Conservation (phyloP, 208 protist genomes). For the Acanthamoeba triangularis region DNA sequence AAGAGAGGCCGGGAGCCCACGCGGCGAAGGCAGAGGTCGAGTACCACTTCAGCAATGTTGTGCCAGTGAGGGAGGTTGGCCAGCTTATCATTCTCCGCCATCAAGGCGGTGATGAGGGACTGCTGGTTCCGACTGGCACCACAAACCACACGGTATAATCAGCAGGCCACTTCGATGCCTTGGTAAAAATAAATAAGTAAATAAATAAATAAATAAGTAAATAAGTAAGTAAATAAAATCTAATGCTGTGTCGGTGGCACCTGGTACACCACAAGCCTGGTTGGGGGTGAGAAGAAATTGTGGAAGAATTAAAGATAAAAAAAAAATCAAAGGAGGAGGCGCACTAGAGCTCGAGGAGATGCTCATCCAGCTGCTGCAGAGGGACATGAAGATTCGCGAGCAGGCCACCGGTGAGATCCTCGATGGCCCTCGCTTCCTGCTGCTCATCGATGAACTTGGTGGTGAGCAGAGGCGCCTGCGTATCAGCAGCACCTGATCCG, state of each 20-base stretch:
- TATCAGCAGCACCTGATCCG: not conserved
- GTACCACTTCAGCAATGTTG: slow-evolving; percentile 56
- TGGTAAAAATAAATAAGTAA: not conserved
- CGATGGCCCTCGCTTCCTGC: slow-evolving; percentile 23
- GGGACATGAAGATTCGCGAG: slow-evolving; percentile 41
- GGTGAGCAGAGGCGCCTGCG: not conserved
- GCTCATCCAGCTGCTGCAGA: slow-evolving; percentile 45
- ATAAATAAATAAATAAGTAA: not conserved
- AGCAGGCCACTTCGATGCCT: not conserved
- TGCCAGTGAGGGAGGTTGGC: slow-evolving; percentile 58
- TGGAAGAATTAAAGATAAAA: not conserved
- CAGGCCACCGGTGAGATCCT: slow-evolving; percentile 64
- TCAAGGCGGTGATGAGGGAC: slow-evolving; percentile 26
- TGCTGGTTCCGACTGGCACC: slow-evolving; percentile 66
- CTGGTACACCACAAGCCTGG: no score
- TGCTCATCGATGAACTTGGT: slow-evolving; percentile 49
- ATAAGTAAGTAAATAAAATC: no score
- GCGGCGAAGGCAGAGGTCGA: not conserved
- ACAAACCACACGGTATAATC: not conserved
- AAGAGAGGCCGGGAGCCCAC: not conserved
- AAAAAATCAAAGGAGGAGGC: not conserved
- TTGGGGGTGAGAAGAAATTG: no score
- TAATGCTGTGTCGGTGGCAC: not conserved
- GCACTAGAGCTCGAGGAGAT: slow-evolving; percentile 69
- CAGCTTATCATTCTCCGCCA: slow-evolving; percentile 30